These are phyloP conservation scores for Polychaeton citri DNA, from an alignment of 2,329 filamentous ascomycete genomes.

Conservation along the genomic window DNA sequence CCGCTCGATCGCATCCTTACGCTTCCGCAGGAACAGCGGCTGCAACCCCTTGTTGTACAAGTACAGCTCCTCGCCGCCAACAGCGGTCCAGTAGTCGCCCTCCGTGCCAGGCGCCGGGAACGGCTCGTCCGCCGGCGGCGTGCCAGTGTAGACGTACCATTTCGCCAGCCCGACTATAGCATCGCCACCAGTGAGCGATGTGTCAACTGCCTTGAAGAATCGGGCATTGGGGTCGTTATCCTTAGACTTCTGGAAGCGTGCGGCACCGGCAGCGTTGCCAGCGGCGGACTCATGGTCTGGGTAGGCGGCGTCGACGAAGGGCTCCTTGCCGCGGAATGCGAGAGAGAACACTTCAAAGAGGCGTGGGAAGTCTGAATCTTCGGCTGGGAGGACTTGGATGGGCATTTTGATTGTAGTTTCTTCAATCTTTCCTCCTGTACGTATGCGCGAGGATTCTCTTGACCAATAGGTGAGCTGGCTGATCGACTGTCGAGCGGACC, in stretches of 20 bases:
- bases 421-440: too few relatives aligned
- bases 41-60: constrained; percentile 10
- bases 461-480: too few relatives aligned
- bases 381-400: constrained; percentile 10
- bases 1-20: constrained; percentile 11
- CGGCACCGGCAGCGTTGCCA: constrained; percentile 12
- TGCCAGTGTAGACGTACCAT: constrained; percentile 16
- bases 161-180: constrained; percentile 20
- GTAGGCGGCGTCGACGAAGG: constrained; percentile 14
- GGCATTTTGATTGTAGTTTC: constrained; percentile 3
- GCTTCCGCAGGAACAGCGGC: constrained; percentile 9
- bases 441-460: too few relatives aligned
- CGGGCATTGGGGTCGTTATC: constrained; percentile 11
- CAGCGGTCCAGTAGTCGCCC: constrained; percentile 8
- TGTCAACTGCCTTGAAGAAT: constrained; percentile 18
- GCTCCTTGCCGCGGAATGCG: constrained; percentile 17
- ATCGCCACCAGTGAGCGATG: constrained; percentile 4
- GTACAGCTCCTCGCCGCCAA: constrained; percentile 9
- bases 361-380: constrained; percentile 16
- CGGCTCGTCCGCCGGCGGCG: constrained; percentile 3
- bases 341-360: constrained; percentile 17
- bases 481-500: too few relatives aligned
- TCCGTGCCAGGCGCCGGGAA: background rate
- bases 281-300: constrained; percentile 13
- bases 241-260: constrained; percentile 11